A percentile compares a stretch with the other conserved stretches of the same genome.
phyloP scores from a whole-genome alignment of 2,329 filamentous ascomycete species.

The Sclerotinia glacialis region DNA sequence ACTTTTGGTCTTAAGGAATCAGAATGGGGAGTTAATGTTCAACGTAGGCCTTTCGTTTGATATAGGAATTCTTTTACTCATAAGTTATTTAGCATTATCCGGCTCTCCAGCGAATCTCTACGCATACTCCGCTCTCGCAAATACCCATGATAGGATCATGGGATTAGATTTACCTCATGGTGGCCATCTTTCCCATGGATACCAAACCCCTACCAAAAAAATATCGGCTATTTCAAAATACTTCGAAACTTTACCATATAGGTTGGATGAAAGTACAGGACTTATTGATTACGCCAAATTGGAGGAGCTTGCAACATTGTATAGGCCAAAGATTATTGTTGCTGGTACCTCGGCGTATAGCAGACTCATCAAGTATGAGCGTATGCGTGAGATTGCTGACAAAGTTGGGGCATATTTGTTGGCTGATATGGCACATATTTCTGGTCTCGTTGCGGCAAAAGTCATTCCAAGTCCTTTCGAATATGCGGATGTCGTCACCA shows the following conservation, averaged over 20 bases:
- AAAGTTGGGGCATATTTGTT: constrained; percentile 90
- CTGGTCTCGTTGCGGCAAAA: constrained; percentile 86
- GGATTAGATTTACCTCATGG: constrained; percentile 94
- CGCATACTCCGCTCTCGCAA: constrained; percentile 90
- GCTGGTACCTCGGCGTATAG: constrained; percentile 95
- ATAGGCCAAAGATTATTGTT: constrained; percentile 93
- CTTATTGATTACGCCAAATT: constrained; percentile 93
- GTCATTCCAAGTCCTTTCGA: constrained; percentile 88
- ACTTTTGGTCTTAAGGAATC: constrained; percentile 79
- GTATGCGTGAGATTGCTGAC: constrained; percentile 86
- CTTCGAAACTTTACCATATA: constrained; percentile 96
- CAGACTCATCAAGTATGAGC: constrained; percentile 89
- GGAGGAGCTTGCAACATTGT: constrained; percentile 81
- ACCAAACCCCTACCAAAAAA: constrained; percentile 90
- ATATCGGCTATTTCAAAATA: constrained; percentile 99
- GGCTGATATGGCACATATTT: constrained; percentile 97
- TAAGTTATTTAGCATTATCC: constrained; percentile 36
- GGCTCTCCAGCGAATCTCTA: constrained; percentile 70
- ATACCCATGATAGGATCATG: constrained; percentile 94
- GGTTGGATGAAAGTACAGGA: constrained; percentile 83
- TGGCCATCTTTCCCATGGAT: constrained; percentile 93
- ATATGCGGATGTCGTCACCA: constrained; percentile 91
- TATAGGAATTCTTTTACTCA: constrained; percentile 26
- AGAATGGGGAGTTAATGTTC: constrained; percentile 96
- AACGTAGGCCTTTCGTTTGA: constrained; percentile 55